phyloP scores from a whole-genome alignment of 805 yeast genomes.

The Hanseniaspora mollemarum region DNA sequence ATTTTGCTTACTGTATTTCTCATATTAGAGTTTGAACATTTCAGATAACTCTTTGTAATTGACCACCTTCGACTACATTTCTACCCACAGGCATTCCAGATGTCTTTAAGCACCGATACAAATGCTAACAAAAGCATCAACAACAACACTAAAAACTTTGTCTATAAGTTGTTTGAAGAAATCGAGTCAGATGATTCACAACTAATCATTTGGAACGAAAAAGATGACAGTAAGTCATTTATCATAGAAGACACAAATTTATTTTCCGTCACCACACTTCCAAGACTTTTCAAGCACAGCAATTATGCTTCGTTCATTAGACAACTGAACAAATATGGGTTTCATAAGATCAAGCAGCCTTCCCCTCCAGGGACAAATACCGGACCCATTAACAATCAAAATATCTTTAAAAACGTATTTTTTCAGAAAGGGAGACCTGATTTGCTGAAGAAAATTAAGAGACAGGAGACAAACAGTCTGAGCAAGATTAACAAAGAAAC shows the following conservation, averaged over 20 bases:
- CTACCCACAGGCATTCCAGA: not conserved
- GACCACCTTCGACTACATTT: not conserved
- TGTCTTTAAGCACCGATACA: not conserved
- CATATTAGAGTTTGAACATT: too few species aligned
- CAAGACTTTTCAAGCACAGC: constrained; percentile 86
- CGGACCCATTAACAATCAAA: constrained; percentile 72
- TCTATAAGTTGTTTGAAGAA: not conserved
- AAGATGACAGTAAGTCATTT: constrained; percentile 71
- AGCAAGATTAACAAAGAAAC: not conserved
- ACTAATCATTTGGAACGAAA: constrained; percentile 21
- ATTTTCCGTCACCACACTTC: constrained; percentile 77
- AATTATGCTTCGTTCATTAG: constrained; percentile 92
- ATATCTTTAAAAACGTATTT: constrained; percentile 87
- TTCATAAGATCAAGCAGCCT: constrained; percentile 76
- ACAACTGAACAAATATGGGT: constrained; percentile 91
- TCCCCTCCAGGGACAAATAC: constrained; percentile 46
- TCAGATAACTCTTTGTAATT: too few species aligned
- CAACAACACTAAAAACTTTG: not conserved
- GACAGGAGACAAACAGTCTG: constrained; percentile 44
- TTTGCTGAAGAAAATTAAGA: constrained; percentile 74
- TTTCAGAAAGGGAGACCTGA: constrained; percentile 65
- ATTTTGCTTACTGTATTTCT: too few species aligned
- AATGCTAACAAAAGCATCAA: not conserved
- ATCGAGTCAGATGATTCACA: constrained; percentile 27
- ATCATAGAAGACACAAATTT: constrained; percentile 83